Percentiles rank a stretch among this genome's conserved stretches.
phyloP scores from a whole-genome alignment of 1,139 yeast species.

The Saccharomyces hybrid region DNA sequence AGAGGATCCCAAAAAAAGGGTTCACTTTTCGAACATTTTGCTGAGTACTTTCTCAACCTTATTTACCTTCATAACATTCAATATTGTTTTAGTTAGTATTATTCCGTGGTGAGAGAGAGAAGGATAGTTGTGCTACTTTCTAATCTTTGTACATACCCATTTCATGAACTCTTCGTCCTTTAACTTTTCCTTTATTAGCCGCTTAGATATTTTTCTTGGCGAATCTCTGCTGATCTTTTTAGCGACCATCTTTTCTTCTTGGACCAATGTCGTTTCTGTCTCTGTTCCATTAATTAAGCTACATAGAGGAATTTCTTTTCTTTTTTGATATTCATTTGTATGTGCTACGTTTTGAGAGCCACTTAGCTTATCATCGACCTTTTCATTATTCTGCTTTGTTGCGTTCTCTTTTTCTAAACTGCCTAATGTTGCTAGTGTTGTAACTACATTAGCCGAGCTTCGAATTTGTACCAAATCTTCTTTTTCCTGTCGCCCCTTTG shows the following conservation, averaged over 20 bases:
- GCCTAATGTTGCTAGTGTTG: neutral
- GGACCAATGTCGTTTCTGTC: neutral
- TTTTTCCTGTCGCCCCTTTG: neutral
- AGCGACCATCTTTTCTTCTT: no score
- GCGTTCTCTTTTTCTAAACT: neutral
- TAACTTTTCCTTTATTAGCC: conserved; percentile 17
- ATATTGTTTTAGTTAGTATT: conserved; percentile 5
- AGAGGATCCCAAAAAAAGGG: neutral
- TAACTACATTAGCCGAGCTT: neutral
- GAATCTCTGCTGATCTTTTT: neutral
- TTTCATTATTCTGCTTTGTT: neutral
- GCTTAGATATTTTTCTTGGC: conserved; percentile 15
- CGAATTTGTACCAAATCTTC: no score
- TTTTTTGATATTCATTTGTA: neutral
- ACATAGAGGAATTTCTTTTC: neutral
- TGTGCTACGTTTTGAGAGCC: neutral
- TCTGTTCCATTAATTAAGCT: neutral
- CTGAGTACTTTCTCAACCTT: conserved; percentile 11
- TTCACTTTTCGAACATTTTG: conserved; percentile 4
- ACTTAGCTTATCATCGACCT: neutral
- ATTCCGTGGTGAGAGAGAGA: neutral
- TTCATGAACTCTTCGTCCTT: conserved; percentile 22
- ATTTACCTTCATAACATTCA: conserved; percentile 2
- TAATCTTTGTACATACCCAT: conserved; percentile 25
- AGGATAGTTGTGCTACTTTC: neutral